phyloP scores from a whole-genome alignment of 306 rosid genomes.

The Chamaecrista fasciculata region DNA sequence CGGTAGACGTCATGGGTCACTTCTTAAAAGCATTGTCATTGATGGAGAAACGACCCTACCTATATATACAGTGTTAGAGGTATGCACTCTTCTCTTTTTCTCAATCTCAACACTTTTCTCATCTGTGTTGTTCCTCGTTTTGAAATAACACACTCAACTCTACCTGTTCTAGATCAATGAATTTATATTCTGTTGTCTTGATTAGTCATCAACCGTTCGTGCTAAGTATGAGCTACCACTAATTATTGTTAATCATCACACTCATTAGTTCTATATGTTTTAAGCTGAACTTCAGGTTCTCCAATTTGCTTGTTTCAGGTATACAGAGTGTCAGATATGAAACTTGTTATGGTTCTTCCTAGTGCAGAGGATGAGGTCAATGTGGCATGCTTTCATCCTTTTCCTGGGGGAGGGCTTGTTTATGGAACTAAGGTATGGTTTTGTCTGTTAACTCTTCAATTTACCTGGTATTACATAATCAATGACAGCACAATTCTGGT shows the following conservation, averaged over 20 bases:
- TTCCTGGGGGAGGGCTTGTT: constrained; percentile 96
- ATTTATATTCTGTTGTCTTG: constrained; percentile 13
- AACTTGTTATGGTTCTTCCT: constrained; percentile 96
- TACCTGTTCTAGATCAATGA: constrained; percentile 3
- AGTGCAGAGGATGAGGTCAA: constrained; percentile 99
- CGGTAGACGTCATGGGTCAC: constrained; percentile 57
- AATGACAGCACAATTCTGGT: constrained; percentile 26
- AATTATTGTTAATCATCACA: constrained; percentile 1
- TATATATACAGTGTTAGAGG: constrained; percentile 96
- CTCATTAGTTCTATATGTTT: constrained; percentile 19
- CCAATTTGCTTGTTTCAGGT: constrained; percentile 53
- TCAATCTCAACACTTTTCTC: constrained; percentile 15
- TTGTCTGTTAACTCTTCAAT: not conserved
- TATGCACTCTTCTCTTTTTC: constrained; percentile 28
- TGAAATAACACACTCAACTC: not conserved
- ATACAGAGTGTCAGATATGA: constrained; percentile 95
- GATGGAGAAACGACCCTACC: constrained; percentile 96
- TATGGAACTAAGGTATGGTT: constrained; percentile 89
- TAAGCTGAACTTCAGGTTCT: constrained; percentile 22
- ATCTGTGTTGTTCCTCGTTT: constrained; percentile 13
- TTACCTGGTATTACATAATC: constrained; percentile 16
- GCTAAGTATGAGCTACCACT: constrained; percentile 1
- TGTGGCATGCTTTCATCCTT: constrained; percentile 98
- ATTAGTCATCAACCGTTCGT: constrained; percentile 14
- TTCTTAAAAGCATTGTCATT: constrained; percentile 79